Conservation (phyloP, 2,329 filamentous ascomycete genomes). For the Colletotrichum karsti region DNA sequence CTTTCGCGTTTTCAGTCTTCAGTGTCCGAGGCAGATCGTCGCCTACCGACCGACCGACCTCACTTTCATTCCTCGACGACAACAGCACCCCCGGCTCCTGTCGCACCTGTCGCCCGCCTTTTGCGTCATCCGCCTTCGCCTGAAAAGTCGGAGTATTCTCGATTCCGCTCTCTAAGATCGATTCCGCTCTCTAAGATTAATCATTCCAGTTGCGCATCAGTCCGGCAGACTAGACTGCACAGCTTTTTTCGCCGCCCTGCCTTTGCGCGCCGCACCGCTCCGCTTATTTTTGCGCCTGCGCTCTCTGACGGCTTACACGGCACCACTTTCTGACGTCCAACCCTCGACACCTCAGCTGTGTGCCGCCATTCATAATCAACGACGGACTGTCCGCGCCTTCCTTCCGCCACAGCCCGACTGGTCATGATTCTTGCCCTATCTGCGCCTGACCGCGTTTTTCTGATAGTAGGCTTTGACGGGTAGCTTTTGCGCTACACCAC, state of each 20-base stretch:
- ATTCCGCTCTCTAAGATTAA: conserved; percentile 18
- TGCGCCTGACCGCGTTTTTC: conserved; percentile 8
- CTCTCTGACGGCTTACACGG: conserved; percentile 23
- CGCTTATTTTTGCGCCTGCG: not conserved
- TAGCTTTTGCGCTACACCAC: conserved; percentile 3
- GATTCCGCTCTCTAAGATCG: conserved; percentile 2
- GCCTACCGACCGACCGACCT: not conserved
- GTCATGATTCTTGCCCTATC: conserved; percentile 28
- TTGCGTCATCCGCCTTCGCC: not conserved
- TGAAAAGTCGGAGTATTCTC: conserved; percentile 1
- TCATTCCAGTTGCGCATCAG: conserved; percentile 14
- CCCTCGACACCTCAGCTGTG: not conserved
- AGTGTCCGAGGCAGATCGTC: not conserved
- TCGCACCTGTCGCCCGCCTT: not conserved
- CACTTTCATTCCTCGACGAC: conserved; percentile 1
- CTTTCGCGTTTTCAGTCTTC: not conserved
- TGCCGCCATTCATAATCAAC: not conserved
- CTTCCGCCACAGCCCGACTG: conserved; percentile 8
- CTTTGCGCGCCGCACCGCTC: not conserved
- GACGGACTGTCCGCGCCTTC: conserved; percentile 1
- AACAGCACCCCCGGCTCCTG: not conserved
- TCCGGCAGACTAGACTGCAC: not conserved
- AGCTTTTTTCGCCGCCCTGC: not conserved
- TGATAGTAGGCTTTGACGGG: conserved; percentile 7
- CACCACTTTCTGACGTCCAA: not conserved